A percentile compares a stretch with the other conserved stretches of the same genome.
phyloP scores from a whole-genome alignment of 1,139 yeast genomes.

The Entelexis sorbosivorans region DNA sequence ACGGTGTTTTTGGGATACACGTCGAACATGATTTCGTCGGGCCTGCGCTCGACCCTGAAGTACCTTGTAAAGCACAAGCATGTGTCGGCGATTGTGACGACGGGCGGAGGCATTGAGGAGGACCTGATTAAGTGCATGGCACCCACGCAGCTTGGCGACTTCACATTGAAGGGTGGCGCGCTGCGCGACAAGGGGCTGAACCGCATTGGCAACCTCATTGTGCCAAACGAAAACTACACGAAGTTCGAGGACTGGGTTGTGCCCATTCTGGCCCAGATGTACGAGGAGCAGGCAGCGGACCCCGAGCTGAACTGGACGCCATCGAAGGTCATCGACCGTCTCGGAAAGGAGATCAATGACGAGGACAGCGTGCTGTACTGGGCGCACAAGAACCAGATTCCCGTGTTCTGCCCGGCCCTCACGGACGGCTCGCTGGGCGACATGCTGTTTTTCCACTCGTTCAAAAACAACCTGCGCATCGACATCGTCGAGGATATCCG shows the following conservation, averaged over 20 bases:
- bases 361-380: slow-evolving; percentile 91
- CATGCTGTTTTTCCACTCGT: slow-evolving; percentile 96
- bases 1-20: slow-evolving; percentile 94
- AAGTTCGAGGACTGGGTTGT: slow-evolving; percentile 97
- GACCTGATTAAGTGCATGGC: slow-evolving; percentile 93
- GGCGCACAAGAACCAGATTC: slow-evolving; percentile 95
- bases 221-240: slow-evolving; percentile 96
- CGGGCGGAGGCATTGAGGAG: slow-evolving; percentile 97
- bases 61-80: slow-evolving; percentile 84
- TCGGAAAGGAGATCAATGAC: slow-evolving; percentile 90
- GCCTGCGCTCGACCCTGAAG: slow-evolving; percentile 80
- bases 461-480: slow-evolving; percentile 74
- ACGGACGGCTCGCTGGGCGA: slow-evolving; percentile 99
- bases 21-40: slow-evolving; percentile 90
- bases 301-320: slow-evolving; percentile 66
- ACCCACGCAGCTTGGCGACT: slow-evolving; percentile 90
- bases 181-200: slow-evolving; percentile 93
- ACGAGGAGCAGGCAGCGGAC: slow-evolving; percentile 72
- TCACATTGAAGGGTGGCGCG: slow-evolving; percentile 63
- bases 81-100: slow-evolving; percentile 88
- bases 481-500: slow-evolving; percentile 94
- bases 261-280: slow-evolving; percentile 75
- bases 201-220: slow-evolving; percentile 90
- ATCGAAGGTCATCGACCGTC: slow-evolving; percentile 75
- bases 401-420: slow-evolving; percentile 91